Evolutionary conservation across 2,329 filamentous ascomycete genomes (phyloP).

Genomic region (Fonsecaea erecta): DNA sequence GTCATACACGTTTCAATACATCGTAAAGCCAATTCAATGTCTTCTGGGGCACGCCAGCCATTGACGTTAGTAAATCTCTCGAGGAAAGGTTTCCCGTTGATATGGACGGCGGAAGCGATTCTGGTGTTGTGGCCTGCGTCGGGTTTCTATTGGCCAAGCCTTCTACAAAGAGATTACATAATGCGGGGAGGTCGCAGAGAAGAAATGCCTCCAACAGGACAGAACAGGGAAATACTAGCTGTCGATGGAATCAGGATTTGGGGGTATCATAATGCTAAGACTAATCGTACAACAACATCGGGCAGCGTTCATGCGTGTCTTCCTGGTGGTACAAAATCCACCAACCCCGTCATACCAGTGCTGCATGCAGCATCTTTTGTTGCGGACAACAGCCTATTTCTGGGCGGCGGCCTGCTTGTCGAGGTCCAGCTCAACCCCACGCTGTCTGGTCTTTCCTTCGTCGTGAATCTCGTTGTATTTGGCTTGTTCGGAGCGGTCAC

Average conservation of each 20-base stretch:
- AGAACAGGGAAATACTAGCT: neutral
- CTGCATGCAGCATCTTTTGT: neutral
- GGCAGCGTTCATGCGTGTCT: neutral
- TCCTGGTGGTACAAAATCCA: neutral
- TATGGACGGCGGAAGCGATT: neutral
- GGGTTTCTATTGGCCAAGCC: constrained; percentile 24
- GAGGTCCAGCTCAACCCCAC: constrained; percentile 80
- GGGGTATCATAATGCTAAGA: constrained; percentile 26
- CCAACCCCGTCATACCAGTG: neutral
- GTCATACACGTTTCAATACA: constrained; percentile 73
- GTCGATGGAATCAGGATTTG: constrained; percentile 6
- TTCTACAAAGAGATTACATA: constrained; percentile 6
- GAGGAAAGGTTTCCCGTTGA: neutral
- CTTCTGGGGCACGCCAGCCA: constrained; percentile 78
- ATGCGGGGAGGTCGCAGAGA: constrained; percentile 10
- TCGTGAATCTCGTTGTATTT: constrained; percentile 70
- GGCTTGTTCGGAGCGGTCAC: constrained; percentile 67
- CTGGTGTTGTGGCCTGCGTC: constrained; percentile 8
- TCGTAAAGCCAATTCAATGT: constrained; percentile 95
- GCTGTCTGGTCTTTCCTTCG: constrained; percentile 79
- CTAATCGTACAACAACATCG: constrained; percentile 15
- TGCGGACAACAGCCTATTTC: constrained; percentile 16
- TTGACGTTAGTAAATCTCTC: constrained; percentile 36
- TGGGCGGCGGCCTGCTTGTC: constrained; percentile 65
- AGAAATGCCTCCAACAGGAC: neutral